Evolutionary conservation across 1,139 yeast genomes (phyloP).

Genomic region (Protomyces gravidus): DNA sequence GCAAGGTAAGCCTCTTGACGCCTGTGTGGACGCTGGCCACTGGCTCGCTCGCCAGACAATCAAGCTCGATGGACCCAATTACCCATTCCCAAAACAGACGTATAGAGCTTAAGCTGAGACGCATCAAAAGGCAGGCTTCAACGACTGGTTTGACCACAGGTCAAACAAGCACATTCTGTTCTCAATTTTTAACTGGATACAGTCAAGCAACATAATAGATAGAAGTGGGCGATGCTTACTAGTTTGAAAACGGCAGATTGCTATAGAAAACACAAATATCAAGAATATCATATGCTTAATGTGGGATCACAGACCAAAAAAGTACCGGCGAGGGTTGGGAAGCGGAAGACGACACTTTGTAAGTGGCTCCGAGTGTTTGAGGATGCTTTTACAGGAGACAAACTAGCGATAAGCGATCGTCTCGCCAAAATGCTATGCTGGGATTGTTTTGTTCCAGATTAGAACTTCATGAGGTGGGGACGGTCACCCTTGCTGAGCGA

Average conservation of each 20-base stretch:
- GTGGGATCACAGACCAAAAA: background rate
- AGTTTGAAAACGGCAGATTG: no score
- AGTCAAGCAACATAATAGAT: no score
- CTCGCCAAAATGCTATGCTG: background rate
- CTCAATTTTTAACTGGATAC: no score
- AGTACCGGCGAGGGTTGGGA: background rate
- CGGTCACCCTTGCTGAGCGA: conserved; percentile 97
- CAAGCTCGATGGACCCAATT: conserved; percentile 79
- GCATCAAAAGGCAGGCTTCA: no score
- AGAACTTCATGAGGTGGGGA: conserved; percentile 98
- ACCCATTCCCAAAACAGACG: conserved; percentile 22
- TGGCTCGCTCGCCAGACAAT: conserved; percentile 93
- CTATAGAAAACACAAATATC: no score
- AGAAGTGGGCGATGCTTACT: no score
- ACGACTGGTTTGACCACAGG: no score
- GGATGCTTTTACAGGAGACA: background rate
- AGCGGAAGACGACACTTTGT: conserved; percentile 1
- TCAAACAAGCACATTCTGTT: no score
- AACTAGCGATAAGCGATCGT: background rate
- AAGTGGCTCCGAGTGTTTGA: conserved; percentile 1
- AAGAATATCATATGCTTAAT: no score
- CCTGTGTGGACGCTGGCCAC: conserved; percentile 80
- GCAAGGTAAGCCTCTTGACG: conserved; percentile 57
- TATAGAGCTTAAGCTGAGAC: conserved; percentile 11
- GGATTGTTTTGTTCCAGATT: conserved; percentile 37